These are phyloP conservation scores for Tuctoria greenei DNA, from an alignment of 176 grass and related monocot species.

Conservation along the genomic window DNA sequence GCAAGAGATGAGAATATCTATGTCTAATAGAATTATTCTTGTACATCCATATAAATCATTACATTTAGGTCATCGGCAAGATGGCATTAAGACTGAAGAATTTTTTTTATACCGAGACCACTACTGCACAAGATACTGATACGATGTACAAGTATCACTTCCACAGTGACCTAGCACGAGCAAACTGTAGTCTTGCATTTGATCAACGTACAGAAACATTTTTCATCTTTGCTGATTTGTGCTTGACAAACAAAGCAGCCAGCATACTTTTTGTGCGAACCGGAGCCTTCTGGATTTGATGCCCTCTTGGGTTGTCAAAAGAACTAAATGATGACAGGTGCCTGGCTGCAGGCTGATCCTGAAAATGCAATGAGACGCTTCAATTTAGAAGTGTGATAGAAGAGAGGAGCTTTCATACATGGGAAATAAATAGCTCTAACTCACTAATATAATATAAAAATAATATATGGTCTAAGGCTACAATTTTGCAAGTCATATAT, in stretches of 20 bases:
- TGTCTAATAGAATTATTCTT: neutral
- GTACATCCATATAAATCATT: slow-evolving; percentile 28
- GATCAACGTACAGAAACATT: slow-evolving; percentile 66
- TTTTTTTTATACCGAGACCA: slow-evolving; percentile 13
- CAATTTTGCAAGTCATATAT: neutral
- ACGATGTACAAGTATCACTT: slow-evolving; percentile 23
- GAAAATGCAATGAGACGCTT: slow-evolving; percentile 32
- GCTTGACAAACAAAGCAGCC: slow-evolving; percentile 78
- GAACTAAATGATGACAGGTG: slow-evolving; percentile 62
- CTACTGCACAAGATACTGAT: slow-evolving; percentile 34
- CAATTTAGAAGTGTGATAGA: neutral
- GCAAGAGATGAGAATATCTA: neutral
- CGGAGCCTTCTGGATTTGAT: slow-evolving; percentile 66
- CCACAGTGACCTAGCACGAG: slow-evolving; percentile 4
- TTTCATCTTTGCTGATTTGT: slow-evolving; percentile 69
- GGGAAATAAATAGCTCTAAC: neutral
- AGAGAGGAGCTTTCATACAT: neutral
- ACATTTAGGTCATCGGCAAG: slow-evolving; percentile 34
- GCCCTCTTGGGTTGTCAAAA: slow-evolving; percentile 60
- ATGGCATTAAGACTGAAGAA: slow-evolving; percentile 12
- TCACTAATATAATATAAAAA: neutral
- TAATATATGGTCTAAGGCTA: neutral
- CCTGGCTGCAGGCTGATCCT: slow-evolving; percentile 54
- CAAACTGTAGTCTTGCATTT: slow-evolving; percentile 21
- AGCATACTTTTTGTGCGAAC: slow-evolving; percentile 72